These are phyloP conservation scores for Lasiodiplodia sp. DNA, from an alignment of 2,329 filamentous ascomycete species.

Conservation along the genomic window DNA sequence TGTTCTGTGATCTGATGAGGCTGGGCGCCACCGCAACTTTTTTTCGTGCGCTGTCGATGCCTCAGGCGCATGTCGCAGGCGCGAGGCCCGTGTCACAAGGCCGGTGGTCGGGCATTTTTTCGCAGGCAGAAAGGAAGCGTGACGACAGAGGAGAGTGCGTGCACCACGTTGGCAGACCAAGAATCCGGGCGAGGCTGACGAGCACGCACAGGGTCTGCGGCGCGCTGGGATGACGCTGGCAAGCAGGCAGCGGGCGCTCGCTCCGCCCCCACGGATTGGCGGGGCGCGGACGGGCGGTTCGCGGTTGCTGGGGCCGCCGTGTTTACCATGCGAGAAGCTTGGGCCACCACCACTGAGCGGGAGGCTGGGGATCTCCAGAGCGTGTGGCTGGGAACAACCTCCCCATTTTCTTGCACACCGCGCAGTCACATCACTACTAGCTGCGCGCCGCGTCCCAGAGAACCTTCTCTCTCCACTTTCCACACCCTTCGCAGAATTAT, in stretches of 20 bases:
- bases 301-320: conserved; percentile 24
- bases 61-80: background rate
- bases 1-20: background rate
- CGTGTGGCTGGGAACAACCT: conserved; percentile 27
- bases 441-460: conserved; percentile 7
- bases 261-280: conserved; percentile 25
- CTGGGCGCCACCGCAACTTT: background rate
- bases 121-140: background rate
- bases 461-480: conserved; percentile 28
- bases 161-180: background rate
- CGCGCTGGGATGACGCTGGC: conserved; percentile 19
- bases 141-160: background rate
- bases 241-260: background rate
- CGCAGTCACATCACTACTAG: conserved; percentile 26
- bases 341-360: background rate
- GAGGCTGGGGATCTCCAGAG: conserved; percentile 19
- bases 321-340: conserved; percentile 13
- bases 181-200: background rate
- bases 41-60: background rate
- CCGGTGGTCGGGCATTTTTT: background rate
- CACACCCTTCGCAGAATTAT: conserved; percentile 5
- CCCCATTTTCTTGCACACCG: conserved; percentile 26
- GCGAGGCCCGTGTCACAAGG: conserved; percentile 12
- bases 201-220: background rate
- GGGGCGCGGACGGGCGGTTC: background rate